These are phyloP conservation scores for Intubia oerlemansii DNA, from an alignment of 2,329 filamentous ascomycete genomes.

Conservation along the genomic window DNA sequence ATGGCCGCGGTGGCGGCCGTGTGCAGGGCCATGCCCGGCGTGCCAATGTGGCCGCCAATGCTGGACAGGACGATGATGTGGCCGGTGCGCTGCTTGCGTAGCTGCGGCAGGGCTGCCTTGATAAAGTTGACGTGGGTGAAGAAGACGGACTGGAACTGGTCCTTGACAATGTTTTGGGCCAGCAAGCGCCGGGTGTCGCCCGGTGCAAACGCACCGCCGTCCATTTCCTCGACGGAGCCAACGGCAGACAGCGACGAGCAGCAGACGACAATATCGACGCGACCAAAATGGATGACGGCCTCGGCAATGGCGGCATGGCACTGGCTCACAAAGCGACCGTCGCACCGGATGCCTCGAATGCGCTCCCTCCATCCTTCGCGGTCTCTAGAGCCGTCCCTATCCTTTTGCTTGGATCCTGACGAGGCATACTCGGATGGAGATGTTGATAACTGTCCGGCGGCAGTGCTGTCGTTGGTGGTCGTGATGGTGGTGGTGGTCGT, in stretches of 20 bases:
- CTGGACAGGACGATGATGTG: conserved; percentile 82
- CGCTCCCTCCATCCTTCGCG: conserved; percentile 65
- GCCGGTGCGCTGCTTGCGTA: conserved; percentile 61
- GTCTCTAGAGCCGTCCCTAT: no score
- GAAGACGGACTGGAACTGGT: conserved; percentile 89
- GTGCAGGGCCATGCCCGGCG: conserved; percentile 76
- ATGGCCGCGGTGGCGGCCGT: conserved; percentile 87
- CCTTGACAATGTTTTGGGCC: conserved; percentile 62
- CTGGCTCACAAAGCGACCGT: conserved; percentile 40
- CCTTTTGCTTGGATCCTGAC: conserved; percentile 25
- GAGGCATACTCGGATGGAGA: no score
- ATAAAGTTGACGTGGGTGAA: conserved; percentile 95
- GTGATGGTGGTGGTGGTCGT: no score
- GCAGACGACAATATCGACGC: conserved; percentile 76
- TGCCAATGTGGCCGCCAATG: conserved; percentile 81
- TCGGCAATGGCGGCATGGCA: conserved; percentile 77
- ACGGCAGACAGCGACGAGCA: conserved; percentile 79
- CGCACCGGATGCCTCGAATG: conserved; percentile 43
- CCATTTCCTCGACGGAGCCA: conserved; percentile 74
- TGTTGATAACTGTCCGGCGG: no score
- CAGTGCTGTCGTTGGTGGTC: no score
- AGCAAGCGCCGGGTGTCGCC: background rate
- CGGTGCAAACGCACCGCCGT: conserved; percentile 12
- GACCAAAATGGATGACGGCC: conserved; percentile 63
- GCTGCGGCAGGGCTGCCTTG: conserved; percentile 61